Evolutionary conservation across 345 rosid genomes (phyloP).

Genomic region (Populus tremula): DNA sequence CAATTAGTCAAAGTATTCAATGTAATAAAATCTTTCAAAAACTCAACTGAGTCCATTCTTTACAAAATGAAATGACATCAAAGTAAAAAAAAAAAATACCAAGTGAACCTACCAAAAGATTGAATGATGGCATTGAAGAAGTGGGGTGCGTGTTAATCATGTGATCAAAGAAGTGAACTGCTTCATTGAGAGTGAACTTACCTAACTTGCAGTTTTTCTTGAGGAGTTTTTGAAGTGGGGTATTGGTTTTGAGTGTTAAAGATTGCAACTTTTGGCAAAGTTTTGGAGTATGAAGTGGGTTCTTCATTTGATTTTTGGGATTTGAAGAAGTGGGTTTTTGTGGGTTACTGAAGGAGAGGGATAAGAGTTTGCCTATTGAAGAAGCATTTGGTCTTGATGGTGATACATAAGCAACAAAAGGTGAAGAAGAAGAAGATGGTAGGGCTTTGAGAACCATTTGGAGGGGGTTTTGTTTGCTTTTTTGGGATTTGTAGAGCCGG

Average conservation of each 20-base stretch:
- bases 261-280: background rate
- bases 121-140: constrained; percentile 16
- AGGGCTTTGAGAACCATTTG: constrained; percentile 10
- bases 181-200: constrained; percentile 21
- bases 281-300: background rate
- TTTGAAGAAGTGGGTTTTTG: background rate
- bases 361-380: constrained; percentile 17
- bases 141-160: constrained; percentile 20
- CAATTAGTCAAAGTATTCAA: constrained; percentile 34
- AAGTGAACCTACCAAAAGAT: constrained; percentile 15
- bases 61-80: constrained; percentile 14
- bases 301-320: background rate
- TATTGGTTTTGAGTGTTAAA: background rate
- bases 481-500: background rate
- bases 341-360: background rate
- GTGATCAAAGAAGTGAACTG: constrained; percentile 26
- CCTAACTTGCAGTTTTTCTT: constrained; percentile 19
- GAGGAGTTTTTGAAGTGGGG: constrained; percentile 10
- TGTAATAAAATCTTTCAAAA: constrained; percentile 18
- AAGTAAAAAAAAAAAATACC: constrained; percentile 23
- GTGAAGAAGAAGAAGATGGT: background rate
- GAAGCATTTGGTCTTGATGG: constrained; percentile 2
- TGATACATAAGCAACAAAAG: background rate
- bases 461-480: background rate
- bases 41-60: constrained; percentile 12